These are phyloP conservation scores for Apiospora rasikravindrae DNA, from an alignment of 2,329 filamentous ascomycete genomes.

Conservation along the genomic window DNA sequence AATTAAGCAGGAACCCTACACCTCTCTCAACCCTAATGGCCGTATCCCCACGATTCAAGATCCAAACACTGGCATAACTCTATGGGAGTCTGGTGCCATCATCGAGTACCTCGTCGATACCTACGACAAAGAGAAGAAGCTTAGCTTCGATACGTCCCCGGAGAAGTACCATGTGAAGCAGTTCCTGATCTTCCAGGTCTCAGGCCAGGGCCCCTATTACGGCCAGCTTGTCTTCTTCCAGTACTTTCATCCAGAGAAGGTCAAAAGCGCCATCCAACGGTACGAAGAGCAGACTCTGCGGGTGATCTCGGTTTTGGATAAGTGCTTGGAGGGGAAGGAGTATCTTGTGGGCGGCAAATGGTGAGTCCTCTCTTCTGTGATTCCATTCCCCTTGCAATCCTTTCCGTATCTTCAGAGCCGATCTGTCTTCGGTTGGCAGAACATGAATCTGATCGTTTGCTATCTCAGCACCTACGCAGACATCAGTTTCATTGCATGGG, in stretches of 20 bases:
- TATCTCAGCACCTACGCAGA: constrained; percentile 38
- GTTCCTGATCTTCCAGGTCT: constrained; percentile 51
- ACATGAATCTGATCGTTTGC: background rate
- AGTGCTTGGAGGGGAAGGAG: constrained; percentile 40
- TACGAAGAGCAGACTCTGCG: constrained; percentile 32
- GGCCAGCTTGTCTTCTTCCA: constrained; percentile 43
- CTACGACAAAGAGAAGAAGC: constrained; percentile 48
- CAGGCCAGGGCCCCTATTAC: constrained; percentile 50
- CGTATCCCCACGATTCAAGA: constrained; percentile 41
- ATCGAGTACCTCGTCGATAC: constrained; percentile 51
- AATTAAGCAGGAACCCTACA: constrained; percentile 36
- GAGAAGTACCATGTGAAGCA: constrained; percentile 44
- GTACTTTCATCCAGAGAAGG: constrained; percentile 38
- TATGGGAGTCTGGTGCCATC: constrained; percentile 57
- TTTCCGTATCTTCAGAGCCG: background rate
- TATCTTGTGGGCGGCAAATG: constrained; percentile 43
- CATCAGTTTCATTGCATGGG: constrained; percentile 41
- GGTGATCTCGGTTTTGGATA: constrained; percentile 38
- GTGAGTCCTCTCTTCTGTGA: constrained; percentile 29
- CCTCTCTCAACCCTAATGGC: constrained; percentile 41
- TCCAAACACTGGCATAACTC: constrained; percentile 49
- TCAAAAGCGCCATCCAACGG: constrained; percentile 31
- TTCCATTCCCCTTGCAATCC: background rate
- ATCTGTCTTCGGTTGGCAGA: background rate
- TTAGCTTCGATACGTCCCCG: constrained; percentile 43